phyloP scores from a whole-genome alignment of 306 rosid genomes.

The Trifolium dubium region DNA sequence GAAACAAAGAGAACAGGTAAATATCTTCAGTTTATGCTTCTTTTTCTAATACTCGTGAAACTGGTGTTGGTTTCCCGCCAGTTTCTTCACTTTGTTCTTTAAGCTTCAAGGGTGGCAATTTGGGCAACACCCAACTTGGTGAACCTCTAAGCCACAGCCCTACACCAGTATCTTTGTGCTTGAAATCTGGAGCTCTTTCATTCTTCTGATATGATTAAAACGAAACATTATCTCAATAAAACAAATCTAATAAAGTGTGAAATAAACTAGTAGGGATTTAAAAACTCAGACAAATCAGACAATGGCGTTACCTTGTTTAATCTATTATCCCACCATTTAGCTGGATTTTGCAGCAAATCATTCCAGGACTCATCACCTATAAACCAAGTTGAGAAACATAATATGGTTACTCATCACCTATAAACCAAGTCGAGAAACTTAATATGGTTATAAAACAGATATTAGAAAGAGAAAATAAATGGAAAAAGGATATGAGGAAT shows the following conservation, averaged over 20 bases:
- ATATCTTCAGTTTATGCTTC: constrained; percentile 6
- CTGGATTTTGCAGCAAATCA: constrained; percentile 62
- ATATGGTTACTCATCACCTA: constrained; percentile 47
- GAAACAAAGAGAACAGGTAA: neutral
- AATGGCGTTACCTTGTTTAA: constrained; percentile 53
- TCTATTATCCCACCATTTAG: constrained; percentile 81
- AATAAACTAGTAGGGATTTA: neutral
- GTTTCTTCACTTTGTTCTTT: constrained; percentile 13
- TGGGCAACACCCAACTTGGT: constrained; percentile 61
- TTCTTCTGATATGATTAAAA: constrained; percentile 50
- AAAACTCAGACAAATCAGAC: constrained; percentile 14
- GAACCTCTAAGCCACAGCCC: constrained; percentile 58
- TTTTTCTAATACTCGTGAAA: constrained; percentile 26
- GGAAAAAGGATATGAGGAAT: neutral
- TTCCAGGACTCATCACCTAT: constrained; percentile 63
- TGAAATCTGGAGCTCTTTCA: constrained; percentile 63
- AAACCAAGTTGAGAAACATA: constrained; percentile 25
- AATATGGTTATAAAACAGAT: constrained; percentile 21
- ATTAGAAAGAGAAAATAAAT: neutral
- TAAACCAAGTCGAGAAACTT: constrained; percentile 23
- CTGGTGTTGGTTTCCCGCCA: constrained; percentile 12
- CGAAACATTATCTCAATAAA: constrained; percentile 17
- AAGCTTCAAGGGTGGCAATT: constrained; percentile 54
- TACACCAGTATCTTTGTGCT: constrained; percentile 70
- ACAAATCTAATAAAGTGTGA: constrained; percentile 23